Base-by-base conservation (phyloP, 129 eudicot species). In the Flaveria ramosissima region DNA sequence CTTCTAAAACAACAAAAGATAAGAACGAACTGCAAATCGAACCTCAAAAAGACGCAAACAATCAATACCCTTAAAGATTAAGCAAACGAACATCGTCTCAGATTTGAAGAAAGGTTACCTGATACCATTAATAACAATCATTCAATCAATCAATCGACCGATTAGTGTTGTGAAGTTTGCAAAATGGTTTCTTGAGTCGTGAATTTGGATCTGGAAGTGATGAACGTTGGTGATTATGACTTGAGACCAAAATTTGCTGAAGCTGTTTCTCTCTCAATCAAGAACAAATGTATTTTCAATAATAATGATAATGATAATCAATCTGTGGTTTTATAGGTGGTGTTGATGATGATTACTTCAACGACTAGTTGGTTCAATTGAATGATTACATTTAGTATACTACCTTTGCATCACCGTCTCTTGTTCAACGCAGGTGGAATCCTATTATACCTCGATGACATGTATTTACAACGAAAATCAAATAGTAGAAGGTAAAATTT, bases 101-200 rank as follows among this genome's bases (percentile, higher is more conserved):
- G 53, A 79, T 27, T 68, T 42, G 60, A 79, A 77, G 32, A 63
- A 72, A 55, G 79, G 70, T 80, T 85, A 91, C 97, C 93, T 65
- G 89, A 73, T 13, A 84, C 36, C 84, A 84, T 77, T 70, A 71
- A 56, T 80, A 73, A 65, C 24, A 79, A 79, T 17, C 60, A 67
- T 55, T 55, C 52, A 20, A 51, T 72, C 19, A 73, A 23, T 72
- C 19, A 73, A 23, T 72, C 74, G 71, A 63, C 39, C 27, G 43
- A 72, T 26, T 61, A 53, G 36, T n/a, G 74, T 74, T 45, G 27
- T 46, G 69, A 76, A 71, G 52, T 72, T 60, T 50, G 74, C 16
- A 73, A 74, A 66, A 16, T 55, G 43, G 72, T 17, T 56, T 67
- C 15, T 66, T 63, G 70, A 30, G 52, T 17, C 8, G 19, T 26